Percentiles rank a stretch among this genome's conserved stretches.
Evolutionary conservation across 2,329 filamentous ascomycete genomes (phyloP).

Genomic region (Thielaviopsis euricoi): DNA sequence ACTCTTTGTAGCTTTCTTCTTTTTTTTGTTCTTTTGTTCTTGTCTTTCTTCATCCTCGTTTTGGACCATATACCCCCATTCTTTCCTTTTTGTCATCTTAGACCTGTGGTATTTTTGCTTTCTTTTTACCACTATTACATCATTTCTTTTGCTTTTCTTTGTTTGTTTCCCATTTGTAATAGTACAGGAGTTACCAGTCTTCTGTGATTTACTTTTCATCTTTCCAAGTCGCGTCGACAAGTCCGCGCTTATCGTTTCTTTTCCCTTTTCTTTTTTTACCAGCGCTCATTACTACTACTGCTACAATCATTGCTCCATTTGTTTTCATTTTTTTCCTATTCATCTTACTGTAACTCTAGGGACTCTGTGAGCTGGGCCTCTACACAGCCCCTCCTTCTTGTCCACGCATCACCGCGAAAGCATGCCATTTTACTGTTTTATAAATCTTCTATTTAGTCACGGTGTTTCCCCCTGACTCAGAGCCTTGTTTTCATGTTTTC

Average conservation of each 20-base stretch:
- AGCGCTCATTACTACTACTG: no score
- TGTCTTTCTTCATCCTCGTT: neutral
- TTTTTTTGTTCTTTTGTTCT: neutral
- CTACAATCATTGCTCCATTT: no score
- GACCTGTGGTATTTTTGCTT: neutral
- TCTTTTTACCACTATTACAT: neutral
- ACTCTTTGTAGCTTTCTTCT: neutral
- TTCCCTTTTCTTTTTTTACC: neutral
- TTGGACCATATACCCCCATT: neutral
- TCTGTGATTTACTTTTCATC: neutral
- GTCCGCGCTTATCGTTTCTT: neutral
- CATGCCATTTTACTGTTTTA: neutral
- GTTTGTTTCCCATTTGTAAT: neutral
- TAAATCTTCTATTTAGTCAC: neutral
- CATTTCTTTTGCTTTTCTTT: neutral
- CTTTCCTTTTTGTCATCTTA: neutral
- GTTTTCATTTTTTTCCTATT: neutral
- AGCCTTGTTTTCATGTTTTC: neutral
- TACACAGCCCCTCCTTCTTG: neutral
- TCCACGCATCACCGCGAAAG: neutral
- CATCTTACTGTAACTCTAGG: neutral
- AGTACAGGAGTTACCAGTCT: conserved; percentile 10
- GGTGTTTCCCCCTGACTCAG: neutral
- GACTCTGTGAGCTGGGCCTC: neutral
- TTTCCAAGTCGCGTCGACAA: neutral